A percentile compares a stretch with the other conserved stretches of the same genome.
These are phyloP conservation scores for Candida ovalis DNA, from an alignment of 805 yeast species.

Conservation along the genomic window DNA sequence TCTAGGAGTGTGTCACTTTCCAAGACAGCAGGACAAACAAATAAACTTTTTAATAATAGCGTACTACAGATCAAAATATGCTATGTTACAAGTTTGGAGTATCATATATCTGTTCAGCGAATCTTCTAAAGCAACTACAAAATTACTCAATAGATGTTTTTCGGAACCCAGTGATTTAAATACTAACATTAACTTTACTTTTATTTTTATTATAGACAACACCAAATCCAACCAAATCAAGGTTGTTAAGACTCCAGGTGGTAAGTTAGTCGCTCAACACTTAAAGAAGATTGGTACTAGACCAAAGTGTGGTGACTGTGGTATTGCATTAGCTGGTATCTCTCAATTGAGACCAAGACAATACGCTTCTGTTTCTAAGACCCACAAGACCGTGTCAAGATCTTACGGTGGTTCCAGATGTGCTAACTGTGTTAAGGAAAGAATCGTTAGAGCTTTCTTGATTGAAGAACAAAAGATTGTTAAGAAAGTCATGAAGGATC, in stretches of 20 bases:
- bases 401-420: conserved; percentile 99
- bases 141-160: not conserved
- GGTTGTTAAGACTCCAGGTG: conserved; percentile 99
- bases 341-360: conserved; percentile 97
- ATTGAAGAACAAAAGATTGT: conserved; percentile 99
- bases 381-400: conserved; percentile 98
- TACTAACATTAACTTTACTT: conserved; percentile 17
- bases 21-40: too few relatives aligned
- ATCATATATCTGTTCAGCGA: too few relatives aligned
- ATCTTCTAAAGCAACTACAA: too few relatives aligned
- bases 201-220: conserved; percentile 63
- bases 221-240: conserved; percentile 99
- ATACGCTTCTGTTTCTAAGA: conserved; percentile 92
- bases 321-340: conserved; percentile 62
- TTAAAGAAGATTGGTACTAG: conserved; percentile 86
- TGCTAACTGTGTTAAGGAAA: conserved; percentile 98
- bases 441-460: conserved; percentile 99
- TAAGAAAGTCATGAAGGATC: conserved; percentile 98
- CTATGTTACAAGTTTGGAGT: too few relatives aligned
- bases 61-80: too few relatives aligned
- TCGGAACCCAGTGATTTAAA: too few relatives aligned
- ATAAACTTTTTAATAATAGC: too few relatives aligned
- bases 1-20: too few relatives aligned
- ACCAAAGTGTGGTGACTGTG: conserved; percentile 89
- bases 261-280: conserved; percentile 97